Conservation (phyloP, 495 filamentous ascomycete species). For the Daldinia decipiens region DNA sequence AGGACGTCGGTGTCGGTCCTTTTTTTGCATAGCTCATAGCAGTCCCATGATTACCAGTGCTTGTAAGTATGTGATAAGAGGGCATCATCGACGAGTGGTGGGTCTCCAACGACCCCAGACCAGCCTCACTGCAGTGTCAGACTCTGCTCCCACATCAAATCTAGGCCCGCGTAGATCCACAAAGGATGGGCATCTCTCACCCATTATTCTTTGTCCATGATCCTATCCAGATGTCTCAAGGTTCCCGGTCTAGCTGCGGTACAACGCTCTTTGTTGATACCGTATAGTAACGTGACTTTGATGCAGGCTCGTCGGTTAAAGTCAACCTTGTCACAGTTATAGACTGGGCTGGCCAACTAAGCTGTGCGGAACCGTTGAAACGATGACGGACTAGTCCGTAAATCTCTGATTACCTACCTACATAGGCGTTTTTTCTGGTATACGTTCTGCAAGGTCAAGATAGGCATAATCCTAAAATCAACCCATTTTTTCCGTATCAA, state of each 20-base stretch:
- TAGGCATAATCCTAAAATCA: conserved; percentile 28
- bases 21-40: conserved; percentile 31
- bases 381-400: conserved; percentile 26
- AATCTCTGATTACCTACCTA: not conserved
- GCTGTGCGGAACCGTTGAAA: conserved; percentile 13
- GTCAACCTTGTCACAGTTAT: conserved; percentile 29
- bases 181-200: conserved; percentile 39
- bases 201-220: conserved; percentile 26
- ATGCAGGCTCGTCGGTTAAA: conserved; percentile 42
- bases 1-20: conserved; percentile 40
- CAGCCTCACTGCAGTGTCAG: conserved; percentile 35
- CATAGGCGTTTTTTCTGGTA: not conserved
- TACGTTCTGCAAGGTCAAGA: conserved; percentile 20
- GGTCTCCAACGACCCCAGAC: conserved; percentile 32
- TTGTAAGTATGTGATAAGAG: conserved; percentile 29
- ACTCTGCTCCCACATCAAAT: conserved; percentile 33
- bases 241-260: conserved; percentile 25
- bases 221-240: conserved; percentile 22
- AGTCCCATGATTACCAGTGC: conserved; percentile 24
- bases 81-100: conserved; percentile 21
- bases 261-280: conserved; percentile 29
- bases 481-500: conserved; percentile 22
- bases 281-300: conserved; percentile 41
- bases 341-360: conserved; percentile 28
- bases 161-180: conserved; percentile 42